Conservation (phyloP, 768 basidiomycete species). For the Podaxis sp. region DNA sequence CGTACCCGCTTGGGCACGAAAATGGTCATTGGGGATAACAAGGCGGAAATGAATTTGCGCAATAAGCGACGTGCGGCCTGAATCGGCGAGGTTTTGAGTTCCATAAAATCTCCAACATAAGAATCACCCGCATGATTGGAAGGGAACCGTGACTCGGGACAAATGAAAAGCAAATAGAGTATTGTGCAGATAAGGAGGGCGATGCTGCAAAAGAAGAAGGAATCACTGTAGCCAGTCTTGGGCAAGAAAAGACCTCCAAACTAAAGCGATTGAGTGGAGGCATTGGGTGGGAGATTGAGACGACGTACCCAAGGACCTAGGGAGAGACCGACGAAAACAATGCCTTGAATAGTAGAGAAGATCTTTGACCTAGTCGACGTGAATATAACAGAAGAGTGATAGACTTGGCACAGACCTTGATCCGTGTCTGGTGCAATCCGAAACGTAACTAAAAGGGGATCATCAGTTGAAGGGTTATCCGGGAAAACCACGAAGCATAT, state of each 20-base stretch:
- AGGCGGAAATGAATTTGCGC: slow-evolving; percentile 35
- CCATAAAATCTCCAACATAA: slow-evolving; percentile 22
- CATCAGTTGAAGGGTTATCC: slow-evolving; percentile 16
- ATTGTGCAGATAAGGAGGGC: slow-evolving; percentile 35
- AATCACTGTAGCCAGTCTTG: slow-evolving; percentile 51
- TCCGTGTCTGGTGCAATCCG: slow-evolving; percentile 52
- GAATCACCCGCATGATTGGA: slow-evolving; percentile 19
- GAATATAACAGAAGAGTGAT: not conserved
- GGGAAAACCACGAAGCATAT: slow-evolving; percentile 45
- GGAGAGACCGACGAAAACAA: slow-evolving; percentile 76
- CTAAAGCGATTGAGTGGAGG: slow-evolving; percentile 19
- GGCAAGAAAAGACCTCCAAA: slow-evolving; percentile 54
- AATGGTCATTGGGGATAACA: slow-evolving; percentile 67
- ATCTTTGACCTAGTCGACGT: slow-evolving; percentile 40
- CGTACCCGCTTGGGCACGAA: slow-evolving; percentile 60
- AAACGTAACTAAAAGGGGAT: slow-evolving; percentile 45
- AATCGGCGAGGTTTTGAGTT: slow-evolving; percentile 32
- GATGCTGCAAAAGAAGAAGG: slow-evolving; percentile 46
- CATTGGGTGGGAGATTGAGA: not conserved
- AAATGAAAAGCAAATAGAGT: slow-evolving; percentile 41
- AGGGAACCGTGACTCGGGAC: slow-evolving; percentile 53
- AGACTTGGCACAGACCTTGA: slow-evolving; percentile 33
- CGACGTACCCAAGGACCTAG: slow-evolving; percentile 70
- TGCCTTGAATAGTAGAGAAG: slow-evolving; percentile 69
- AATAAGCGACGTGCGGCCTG: slow-evolving; percentile 25